Percentiles rank a stretch among this genome's conserved stretches.
Conservation (phyloP, 345 rosid species). For the Salix viminalis region DNA sequence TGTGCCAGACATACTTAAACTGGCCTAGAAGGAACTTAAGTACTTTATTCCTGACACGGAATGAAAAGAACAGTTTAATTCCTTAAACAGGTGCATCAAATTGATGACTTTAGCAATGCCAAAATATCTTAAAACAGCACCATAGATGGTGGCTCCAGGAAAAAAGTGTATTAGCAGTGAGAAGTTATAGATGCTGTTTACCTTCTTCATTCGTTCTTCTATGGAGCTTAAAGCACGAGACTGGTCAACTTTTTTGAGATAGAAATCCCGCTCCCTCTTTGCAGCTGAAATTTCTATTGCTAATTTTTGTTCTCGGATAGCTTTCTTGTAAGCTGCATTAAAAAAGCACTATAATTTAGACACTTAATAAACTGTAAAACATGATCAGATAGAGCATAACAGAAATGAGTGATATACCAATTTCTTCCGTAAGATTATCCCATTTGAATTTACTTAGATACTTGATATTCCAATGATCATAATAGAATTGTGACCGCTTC, state of each 20-base stretch:
- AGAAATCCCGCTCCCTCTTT: conserved; percentile 85
- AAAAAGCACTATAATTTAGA: conserved; percentile 22
- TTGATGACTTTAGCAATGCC: too few species aligned
- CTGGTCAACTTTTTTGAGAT: conserved; percentile 66
- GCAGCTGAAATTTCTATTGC: conserved; percentile 85
- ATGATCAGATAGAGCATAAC: not conserved
- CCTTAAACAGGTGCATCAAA: too few species aligned
- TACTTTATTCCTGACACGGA: not conserved
- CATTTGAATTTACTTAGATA: conserved; percentile 93
- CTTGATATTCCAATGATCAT: conserved; percentile 91
- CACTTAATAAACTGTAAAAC: not conserved
- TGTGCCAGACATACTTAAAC: not conserved
- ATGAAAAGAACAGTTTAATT: not conserved
- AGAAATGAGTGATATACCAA: conserved; percentile 40
- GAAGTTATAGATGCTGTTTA: conserved; percentile 13
- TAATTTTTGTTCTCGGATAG: conserved; percentile 71
- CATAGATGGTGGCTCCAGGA: too few species aligned
- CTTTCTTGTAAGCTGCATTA: conserved; percentile 73
- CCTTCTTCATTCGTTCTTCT: conserved; percentile 82
- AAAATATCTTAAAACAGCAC: too few species aligned
- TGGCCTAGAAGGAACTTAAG: not conserved
- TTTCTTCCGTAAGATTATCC: conserved; percentile 92
- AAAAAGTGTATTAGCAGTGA: not conserved
- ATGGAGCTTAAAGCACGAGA: conserved; percentile 62
- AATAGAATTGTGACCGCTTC: conserved; percentile 70